These are phyloP conservation scores for Pseudoscleropodium purum DNA, from an alignment of 225 moss, liverwort and hornwort species.

Conservation along the genomic window DNA sequence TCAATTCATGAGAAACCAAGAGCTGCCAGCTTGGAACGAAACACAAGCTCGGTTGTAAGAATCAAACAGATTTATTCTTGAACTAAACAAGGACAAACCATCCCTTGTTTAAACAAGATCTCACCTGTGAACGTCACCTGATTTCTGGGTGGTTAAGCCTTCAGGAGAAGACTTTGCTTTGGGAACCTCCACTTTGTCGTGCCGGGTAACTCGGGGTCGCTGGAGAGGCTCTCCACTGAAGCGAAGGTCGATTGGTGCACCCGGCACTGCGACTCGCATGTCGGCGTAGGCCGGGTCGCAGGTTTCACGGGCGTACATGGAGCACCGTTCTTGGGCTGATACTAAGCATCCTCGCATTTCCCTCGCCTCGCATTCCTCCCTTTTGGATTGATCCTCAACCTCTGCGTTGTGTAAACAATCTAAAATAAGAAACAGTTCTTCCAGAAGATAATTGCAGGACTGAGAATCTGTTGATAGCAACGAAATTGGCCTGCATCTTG, in stretches of 20 bases:
- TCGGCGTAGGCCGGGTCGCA: conserved; percentile 67
- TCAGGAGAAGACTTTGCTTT: not conserved
- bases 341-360: conserved; percentile 74
- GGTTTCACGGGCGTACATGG: conserved; percentile 43
- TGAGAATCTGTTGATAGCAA: not conserved
- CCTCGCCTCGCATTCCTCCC: conserved; percentile 71
- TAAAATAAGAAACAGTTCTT: not conserved
- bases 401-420: not conserved
- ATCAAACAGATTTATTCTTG: not conserved
- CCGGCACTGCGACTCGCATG: conserved; percentile 60
- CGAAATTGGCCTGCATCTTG: not conserved
- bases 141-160: not conserved
- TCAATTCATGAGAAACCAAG: not conserved
- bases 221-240: conserved; percentile 41
- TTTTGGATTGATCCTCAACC: conserved; percentile 7
- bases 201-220: conserved; percentile 32
- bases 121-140: not conserved
- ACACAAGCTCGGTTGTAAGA: not conserved
- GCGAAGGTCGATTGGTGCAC: conserved; percentile 38
- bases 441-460: not conserved
- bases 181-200: conserved; percentile 9
- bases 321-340: conserved; percentile 54
- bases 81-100: not conserved
- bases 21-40: not conserved
- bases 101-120: not conserved